Percentiles rank a stretch among this genome's conserved stretches.
Evolutionary conservation across 192 early-diverging fungal species (phyloP).

Genomic region (Podila epigama): DNA sequence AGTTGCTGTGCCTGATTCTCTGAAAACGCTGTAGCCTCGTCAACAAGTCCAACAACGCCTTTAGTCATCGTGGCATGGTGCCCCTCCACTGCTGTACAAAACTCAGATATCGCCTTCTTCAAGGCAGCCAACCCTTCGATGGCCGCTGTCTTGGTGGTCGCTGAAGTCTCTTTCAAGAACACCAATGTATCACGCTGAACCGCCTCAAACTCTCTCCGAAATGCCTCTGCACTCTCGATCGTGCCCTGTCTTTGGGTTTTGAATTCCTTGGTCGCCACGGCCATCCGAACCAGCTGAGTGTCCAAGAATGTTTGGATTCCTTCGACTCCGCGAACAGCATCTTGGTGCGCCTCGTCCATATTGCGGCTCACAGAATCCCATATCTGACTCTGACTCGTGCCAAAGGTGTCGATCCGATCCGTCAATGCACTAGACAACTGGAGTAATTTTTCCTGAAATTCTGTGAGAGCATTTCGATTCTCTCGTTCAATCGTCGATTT

Average conservation of each 20-base stretch:
- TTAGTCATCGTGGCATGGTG: slow-evolving; percentile 6
- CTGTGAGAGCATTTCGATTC: slow-evolving; percentile 19
- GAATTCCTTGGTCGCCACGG: slow-evolving; percentile 7
- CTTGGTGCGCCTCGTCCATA: slow-evolving; percentile 20
- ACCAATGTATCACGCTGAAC: slow-evolving; percentile 14
- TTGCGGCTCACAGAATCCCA: slow-evolving; percentile 1
- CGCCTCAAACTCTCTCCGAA: slow-evolving; percentile 36
- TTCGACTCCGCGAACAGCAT: not conserved
- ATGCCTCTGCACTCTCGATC: slow-evolving; percentile 4
- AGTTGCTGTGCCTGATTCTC: slow-evolving; percentile 10
- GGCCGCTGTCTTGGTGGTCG: slow-evolving; percentile 10
- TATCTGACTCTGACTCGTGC: slow-evolving; percentile 7
- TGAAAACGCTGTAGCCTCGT: slow-evolving; percentile 23
- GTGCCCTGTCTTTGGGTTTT: slow-evolving; percentile 4
- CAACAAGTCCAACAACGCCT: slow-evolving; percentile 6
- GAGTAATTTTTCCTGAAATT: slow-evolving; percentile 30
- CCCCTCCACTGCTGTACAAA: slow-evolving; percentile 3
- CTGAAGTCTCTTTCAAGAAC: slow-evolving; percentile 24
- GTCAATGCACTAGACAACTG: slow-evolving; percentile 13
- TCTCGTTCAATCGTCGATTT: slow-evolving; percentile 15
- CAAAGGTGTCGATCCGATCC: slow-evolving; percentile 11
- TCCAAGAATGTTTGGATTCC: slow-evolving; percentile 1
- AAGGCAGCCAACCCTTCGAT: slow-evolving; percentile 21
- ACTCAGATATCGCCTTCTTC: slow-evolving; percentile 13
- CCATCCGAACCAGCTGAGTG: slow-evolving; percentile 10